These are phyloP conservation scores for Histomonas meleagridis DNA, from an alignment of 208 protist genomes.

Conservation along the genomic window DNA sequence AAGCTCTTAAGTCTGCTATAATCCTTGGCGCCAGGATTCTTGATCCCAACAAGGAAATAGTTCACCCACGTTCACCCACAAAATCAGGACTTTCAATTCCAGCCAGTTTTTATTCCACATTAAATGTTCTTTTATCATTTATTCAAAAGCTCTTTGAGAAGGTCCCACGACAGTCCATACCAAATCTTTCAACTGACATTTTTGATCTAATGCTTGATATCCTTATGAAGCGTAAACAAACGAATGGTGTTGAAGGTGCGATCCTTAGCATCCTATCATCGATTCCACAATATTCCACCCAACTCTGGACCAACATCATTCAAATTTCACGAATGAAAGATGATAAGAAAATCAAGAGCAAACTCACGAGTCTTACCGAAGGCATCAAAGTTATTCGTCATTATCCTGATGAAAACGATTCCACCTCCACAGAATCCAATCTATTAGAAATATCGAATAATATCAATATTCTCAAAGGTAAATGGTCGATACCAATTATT, in stretches of 20 bases:
- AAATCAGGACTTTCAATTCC: conserved; percentile 20
- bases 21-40: background rate
- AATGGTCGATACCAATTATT: background rate
- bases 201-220: background rate
- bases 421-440: too few relatives aligned
- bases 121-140: background rate
- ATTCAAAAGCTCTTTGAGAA: background rate
- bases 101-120: background rate
- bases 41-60: background rate
- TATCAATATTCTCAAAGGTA: background rate
- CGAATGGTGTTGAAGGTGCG: background rate
- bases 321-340: background rate
- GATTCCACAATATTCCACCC: background rate
- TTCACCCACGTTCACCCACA: background rate
- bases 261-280: background rate
- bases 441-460: too few relatives aligned
- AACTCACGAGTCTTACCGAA: background rate
- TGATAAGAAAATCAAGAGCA: background rate
- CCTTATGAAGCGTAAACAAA: background rate
- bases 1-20: background rate
- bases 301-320: background rate
- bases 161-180: background rate
- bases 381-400: background rate
- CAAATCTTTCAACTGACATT: background rate
- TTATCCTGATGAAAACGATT: background rate